Evolutionary conservation across 192 early-diverging fungal genomes (phyloP), one percentile per base, ranked within the genome.

Genomic region (Coemansia sp.): DNA sequence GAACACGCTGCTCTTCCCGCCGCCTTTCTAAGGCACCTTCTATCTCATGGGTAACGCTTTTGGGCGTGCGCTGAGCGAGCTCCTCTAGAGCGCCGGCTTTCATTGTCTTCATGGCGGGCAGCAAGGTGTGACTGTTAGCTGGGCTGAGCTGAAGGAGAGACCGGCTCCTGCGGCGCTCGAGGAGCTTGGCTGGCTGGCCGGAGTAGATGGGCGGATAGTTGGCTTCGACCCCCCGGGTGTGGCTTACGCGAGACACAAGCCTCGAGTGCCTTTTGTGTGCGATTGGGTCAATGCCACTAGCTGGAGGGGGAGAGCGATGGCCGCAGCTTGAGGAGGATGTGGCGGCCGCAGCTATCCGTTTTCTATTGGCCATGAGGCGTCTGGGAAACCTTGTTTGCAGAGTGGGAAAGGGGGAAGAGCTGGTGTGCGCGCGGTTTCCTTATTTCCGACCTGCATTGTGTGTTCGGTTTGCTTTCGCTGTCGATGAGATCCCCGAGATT

Each of bases 111-210:
- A 16, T 26, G 50, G 23, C 11, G 7, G 21, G 46, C 46, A 50
- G 23, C 46, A 28, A 51, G 48, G 26, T 28, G 21, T 28, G 11
- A 3, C 48, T 40, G 13, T 5, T 33, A 14, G 51, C 51, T 55
- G 51, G 13, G 31, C 16, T 26, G n/a, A 55, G 51, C 51, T 55
- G 16, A 55, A 55, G 51, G 51, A 31, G 51, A 55, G 51, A 55
- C 51, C 51, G 24, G 51, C 51, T 55, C 51, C 51, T 55, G 51
- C 14, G 51, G 45, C 26, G 14, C 51, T 31, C 51, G 13, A 55
- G 51, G 51, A 6, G 48, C 10, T 43, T 26, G 51, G 51, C 26
- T 55, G 28, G 51, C 11, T 14, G 13, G 50, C 14, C 28, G 24
- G 26, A 9, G 9, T 24, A 24, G 40, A 43, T 43, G 40, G 40